These are phyloP conservation scores for Avena eriantha DNA, from an alignment of 176 grass and related monocot species.

Conservation along the genomic window DNA sequence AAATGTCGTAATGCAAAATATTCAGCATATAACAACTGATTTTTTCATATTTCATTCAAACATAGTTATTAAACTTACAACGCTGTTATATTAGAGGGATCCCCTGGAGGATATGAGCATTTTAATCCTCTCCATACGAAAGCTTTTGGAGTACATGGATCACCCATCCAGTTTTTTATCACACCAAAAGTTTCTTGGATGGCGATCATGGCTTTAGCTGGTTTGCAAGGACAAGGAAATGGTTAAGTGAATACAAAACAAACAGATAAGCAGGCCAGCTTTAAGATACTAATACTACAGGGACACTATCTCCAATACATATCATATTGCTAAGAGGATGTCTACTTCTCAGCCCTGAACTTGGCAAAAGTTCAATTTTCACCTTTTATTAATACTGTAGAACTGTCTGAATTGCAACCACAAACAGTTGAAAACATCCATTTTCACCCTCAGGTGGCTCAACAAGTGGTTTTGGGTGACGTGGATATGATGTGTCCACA, in stretches of 20 bases:
- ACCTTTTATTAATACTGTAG: background rate
- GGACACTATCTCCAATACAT: background rate
- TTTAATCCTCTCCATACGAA: conserved; percentile 42
- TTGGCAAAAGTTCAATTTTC: background rate
- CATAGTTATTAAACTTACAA: conserved; percentile 42
- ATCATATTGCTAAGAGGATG: background rate
- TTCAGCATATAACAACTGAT: background rate
- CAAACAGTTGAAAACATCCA: background rate
- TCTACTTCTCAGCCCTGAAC: background rate
- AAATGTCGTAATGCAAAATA: background rate
- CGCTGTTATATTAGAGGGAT: conserved; percentile 44
- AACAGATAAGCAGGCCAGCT: background rate
- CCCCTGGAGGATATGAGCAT: conserved; percentile 35
- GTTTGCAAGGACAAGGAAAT: conserved; percentile 18
- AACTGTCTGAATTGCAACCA: background rate
- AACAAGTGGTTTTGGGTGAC: background rate
- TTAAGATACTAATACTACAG: background rate
- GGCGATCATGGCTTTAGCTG: conserved; percentile 42
- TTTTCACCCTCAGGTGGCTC: background rate
- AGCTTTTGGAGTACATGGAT: conserved; percentile 40
- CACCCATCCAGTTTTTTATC: conserved; percentile 50
- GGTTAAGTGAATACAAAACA: background rate
- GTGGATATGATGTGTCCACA: background rate
- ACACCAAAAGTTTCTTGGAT: conserved; percentile 45
- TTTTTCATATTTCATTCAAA: conserved; percentile 22